Evolutionary conservation across 2,329 filamentous ascomycete genomes (phyloP).

Genomic region (Xenosphaeropsis pyriputrescens): DNA sequence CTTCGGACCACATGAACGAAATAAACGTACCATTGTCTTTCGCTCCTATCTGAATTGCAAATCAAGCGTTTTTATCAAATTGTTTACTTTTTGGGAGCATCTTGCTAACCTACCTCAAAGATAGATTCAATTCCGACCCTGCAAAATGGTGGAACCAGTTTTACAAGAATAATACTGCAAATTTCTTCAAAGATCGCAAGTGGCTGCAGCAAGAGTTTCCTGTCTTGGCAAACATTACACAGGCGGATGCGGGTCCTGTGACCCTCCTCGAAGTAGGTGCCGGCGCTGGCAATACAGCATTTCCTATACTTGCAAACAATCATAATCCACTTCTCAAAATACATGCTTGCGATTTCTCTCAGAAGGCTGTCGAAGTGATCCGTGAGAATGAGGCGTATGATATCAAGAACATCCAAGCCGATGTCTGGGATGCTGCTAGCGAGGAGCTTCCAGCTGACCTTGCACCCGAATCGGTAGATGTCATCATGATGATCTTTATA

Average conservation of each 20-base stretch:
- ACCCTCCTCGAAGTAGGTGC: constrained; percentile 83
- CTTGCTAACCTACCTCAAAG: constrained; percentile 31
- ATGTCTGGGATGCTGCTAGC: constrained; percentile 84
- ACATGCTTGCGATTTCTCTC: constrained; percentile 93
- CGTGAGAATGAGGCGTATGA: constrained; percentile 66
- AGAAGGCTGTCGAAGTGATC: constrained; percentile 89
- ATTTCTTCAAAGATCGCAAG: constrained; percentile 98
- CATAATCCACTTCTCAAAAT: constrained; percentile 69
- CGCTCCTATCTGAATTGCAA: constrained; percentile 54
- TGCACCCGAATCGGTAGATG: constrained; percentile 66
- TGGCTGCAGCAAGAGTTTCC: constrained; percentile 97
- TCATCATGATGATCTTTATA: constrained; percentile 92
- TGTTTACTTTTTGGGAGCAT: constrained; percentile 2
- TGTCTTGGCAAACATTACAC: constrained; percentile 62
- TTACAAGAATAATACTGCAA: constrained; percentile 93
- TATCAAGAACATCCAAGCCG: constrained; percentile 59
- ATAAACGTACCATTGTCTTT: constrained; percentile 43
- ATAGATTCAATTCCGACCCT: constrained; percentile 76
- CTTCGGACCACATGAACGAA: constrained; percentile 38
- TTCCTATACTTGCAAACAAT: constrained; percentile 76
- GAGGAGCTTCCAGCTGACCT: constrained; percentile 63
- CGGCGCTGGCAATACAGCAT: constrained; percentile 91
- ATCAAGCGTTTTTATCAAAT: constrained; percentile 4
- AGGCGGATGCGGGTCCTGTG: constrained; percentile 51
- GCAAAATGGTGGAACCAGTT: constrained; percentile 98